Base-by-base conservation (phyloP, 2,329 filamentous ascomycete genomes). In the Cladorrhinum sp. region DNA sequence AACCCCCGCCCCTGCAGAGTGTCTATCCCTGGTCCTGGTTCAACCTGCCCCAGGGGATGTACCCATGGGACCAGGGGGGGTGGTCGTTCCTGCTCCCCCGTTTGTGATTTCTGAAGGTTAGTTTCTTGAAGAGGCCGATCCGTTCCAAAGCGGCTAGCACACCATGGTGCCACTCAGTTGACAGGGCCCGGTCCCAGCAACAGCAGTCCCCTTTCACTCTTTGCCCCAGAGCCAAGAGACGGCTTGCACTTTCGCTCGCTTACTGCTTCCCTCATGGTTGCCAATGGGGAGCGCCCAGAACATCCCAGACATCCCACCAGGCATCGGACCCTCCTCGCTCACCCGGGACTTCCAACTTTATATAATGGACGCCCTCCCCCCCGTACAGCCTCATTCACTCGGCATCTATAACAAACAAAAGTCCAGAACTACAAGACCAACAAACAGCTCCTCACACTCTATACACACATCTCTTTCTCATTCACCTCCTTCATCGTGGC, bases 111-210 rank as follows among this genome's bases (percentile, higher is more conserved):
- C 16, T 20, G 41, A 18, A 22, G n/a, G 4, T 45, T n/a, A 22
- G 16, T 45, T 45, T n/a, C 41, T n/a, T 18, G 41, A 45, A 50
- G 13, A 25, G 20, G 23, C 18, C 49, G 49, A 50, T 50, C 49
- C 4, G 12, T n/a, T 56, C 24, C 53, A 56, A 45, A 41, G 36
- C 13, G 53, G 53, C 29, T 49, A 49, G 38, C 53, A 56, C 53
- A 32, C 32, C 53, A 23, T 50, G 51, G 53, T 56, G 36, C 53
- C 53, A 41, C 25, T 36, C 32, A 55, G 25, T 18, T 56, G 53
- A 56, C 53, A 56, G 38, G 13, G 18, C 23, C 38, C 53, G 53
- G 53, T 56, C 53, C 53, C 53, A 56, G 41, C 20, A 9, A 50
- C 22, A 8, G n/a, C 22, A 6, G 10, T 50, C 20, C 41, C 41